Evolutionary conservation across 768 basidiomycete genomes (phyloP).

Genomic region (Austroboletus eburneus): DNA sequence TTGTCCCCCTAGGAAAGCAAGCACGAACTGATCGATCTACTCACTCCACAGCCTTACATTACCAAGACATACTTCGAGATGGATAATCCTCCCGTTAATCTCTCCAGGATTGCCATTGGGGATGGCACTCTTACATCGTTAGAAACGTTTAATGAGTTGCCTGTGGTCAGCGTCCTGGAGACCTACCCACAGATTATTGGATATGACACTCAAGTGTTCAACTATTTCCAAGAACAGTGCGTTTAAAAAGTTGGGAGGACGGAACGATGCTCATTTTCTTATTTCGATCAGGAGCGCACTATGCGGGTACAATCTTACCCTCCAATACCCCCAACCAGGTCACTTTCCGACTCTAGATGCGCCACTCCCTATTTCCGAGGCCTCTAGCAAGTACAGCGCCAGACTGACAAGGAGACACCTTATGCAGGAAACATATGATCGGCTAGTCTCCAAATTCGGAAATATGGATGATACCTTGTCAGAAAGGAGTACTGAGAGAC

Average conservation of each 20-base stretch:
- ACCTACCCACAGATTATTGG: slow-evolving; percentile 74
- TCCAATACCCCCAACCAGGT: slow-evolving; percentile 62
- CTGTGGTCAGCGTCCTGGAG: slow-evolving; percentile 60
- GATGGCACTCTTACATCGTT: slow-evolving; percentile 54
- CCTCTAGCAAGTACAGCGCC: no score
- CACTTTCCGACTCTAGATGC: slow-evolving; percentile 38
- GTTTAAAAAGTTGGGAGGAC: slow-evolving; percentile 19
- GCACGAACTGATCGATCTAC: neutral
- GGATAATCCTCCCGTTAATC: slow-evolving; percentile 58
- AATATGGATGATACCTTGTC: slow-evolving; percentile 13
- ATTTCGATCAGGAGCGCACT: slow-evolving; percentile 42
- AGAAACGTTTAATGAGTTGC: slow-evolving; percentile 46
- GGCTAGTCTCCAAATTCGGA: slow-evolving; percentile 5
- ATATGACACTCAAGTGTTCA: slow-evolving; percentile 62
- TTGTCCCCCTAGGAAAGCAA: slow-evolving; percentile 28
- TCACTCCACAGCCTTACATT: slow-evolving; percentile 61
- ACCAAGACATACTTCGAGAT: slow-evolving; percentile 62
- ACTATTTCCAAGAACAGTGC: slow-evolving; percentile 66
- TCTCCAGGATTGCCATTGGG: slow-evolving; percentile 65
- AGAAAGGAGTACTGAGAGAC: slow-evolving; percentile 20
- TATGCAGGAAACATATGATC: slow-evolving; percentile 11
- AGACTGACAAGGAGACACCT: slow-evolving; percentile 8
- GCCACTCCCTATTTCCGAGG: neutral
- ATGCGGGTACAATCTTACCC: slow-evolving; percentile 63
- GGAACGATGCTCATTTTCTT: neutral